Base-by-base conservation (phyloP, 306 rosid genomes). In the Potentilla sterilis region DNA sequence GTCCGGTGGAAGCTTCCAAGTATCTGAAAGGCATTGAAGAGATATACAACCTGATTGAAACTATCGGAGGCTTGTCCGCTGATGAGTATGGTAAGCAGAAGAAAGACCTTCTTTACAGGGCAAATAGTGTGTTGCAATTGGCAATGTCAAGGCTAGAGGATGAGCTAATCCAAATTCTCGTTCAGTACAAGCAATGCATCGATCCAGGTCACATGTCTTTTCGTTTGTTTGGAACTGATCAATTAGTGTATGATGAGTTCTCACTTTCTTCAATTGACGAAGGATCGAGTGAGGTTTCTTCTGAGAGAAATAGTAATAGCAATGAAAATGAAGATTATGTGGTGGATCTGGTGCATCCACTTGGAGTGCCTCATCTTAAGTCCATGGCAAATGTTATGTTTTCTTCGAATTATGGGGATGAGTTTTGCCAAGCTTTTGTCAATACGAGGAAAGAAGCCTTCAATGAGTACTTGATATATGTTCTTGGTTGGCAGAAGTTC, bases 141-240 rank as follows among this genome's bases (percentile, higher is more conserved):
- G 88, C 92, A 10, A 91, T 91, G 91, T 71, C 83, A 5, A 84
- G 81, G 84, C 86, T 91, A 32, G 92, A 89, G 79, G 79, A 80
- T 48, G 89, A 86, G 79, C 55, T 89, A 13, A 46, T 80, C 46
- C 84, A 88, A 72, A 85, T 86, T 81, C 89, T 91, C 16, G 75
- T 75, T 59, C 73, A 82, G 49, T 82, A 87, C 68, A 85, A 82
- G 87, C 91, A 83, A 74, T 79, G 54, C 67, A 76, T 85, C 58
- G 88, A 91, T 76, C 88, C 87, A 12, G 80, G 81, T 48, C 75
- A 41, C 79, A 71, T 83, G 84, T 87, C 89, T 73, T 80, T 83
- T 51, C 83, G 76, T 59, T 86, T 79, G 8, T 61, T 76, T 21
- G 80, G 83, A 24, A 83, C 67, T 35, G 86, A 86, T 59, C 67